These are phyloP conservation scores for Monosporascus sp. DNA, from an alignment of 2,329 filamentous ascomycete genomes.

Conservation along the genomic window DNA sequence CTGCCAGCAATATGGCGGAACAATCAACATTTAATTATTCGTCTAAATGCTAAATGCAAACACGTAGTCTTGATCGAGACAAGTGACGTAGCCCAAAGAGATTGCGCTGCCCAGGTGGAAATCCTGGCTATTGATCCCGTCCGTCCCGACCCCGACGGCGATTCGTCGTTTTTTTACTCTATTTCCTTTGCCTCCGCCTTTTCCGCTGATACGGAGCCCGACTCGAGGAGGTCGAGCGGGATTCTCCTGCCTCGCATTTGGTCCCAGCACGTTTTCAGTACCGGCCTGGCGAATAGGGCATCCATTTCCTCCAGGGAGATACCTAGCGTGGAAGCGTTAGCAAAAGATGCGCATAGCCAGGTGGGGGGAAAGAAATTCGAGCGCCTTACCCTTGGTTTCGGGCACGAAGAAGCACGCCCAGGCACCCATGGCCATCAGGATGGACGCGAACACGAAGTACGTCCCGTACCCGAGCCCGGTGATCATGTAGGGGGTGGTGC, in stretches of 20 bases:
- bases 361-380: background rate
- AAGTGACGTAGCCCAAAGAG: too few species aligned
- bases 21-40: too few species aligned
- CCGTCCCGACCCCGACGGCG: too few species aligned
- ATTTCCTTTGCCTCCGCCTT: too few species aligned
- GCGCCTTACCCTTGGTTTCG: constrained; percentile 35
- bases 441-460: constrained; percentile 39
- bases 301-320: constrained; percentile 36
- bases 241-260: constrained; percentile 1
- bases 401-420: constrained; percentile 39
- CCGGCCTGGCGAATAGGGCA: constrained; percentile 3
- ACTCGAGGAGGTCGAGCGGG: too few species aligned
- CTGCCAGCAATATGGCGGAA: too few species aligned
- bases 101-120: too few species aligned
- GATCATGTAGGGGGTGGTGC: constrained; percentile 22
- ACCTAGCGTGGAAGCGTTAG: background rate
- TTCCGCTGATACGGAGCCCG: too few species aligned
- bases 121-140: too few species aligned
- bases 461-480: constrained; percentile 31
- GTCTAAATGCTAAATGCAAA: too few species aligned
- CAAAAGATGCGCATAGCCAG: background rate
- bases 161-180: too few species aligned
- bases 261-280: constrained; percentile 1
- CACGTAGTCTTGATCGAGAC: too few species aligned
- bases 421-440: constrained; percentile 32